Evolutionary conservation across 345 rosid species (phyloP).

Genomic region (Streptanthus diversifolius): DNA sequence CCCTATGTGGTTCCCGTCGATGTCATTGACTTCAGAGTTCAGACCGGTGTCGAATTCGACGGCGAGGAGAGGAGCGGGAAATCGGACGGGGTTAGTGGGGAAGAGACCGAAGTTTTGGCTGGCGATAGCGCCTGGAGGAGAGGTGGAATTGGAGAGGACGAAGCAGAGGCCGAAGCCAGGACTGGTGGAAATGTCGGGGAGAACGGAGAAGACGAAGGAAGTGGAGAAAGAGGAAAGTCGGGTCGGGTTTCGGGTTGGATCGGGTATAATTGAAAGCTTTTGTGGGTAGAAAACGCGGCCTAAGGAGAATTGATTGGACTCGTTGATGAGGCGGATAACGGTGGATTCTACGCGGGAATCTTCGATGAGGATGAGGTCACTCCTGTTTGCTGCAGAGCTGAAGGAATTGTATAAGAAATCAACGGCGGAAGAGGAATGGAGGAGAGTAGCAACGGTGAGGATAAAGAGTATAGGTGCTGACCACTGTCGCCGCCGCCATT

Average conservation of each 20-base stretch:
- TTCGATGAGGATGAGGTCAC: slow-evolving; percentile 49
- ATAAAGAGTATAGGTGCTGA: slow-evolving; percentile 6
- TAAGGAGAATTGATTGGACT: slow-evolving; percentile 47
- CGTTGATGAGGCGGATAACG: slow-evolving; percentile 61
- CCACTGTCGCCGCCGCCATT: background rate
- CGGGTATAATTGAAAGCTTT: slow-evolving; percentile 43
- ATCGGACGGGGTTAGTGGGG: slow-evolving; percentile 35
- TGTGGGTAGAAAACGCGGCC: slow-evolving; percentile 68
- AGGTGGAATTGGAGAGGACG: slow-evolving; percentile 70
- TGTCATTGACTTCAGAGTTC: slow-evolving; percentile 62
- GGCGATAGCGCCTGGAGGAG: slow-evolving; percentile 63
- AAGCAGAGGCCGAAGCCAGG: slow-evolving; percentile 88
- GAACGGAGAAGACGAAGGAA: slow-evolving; percentile 47
- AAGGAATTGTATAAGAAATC: slow-evolving; percentile 72
- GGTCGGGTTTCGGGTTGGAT: slow-evolving; percentile 40
- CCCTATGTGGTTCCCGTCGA: slow-evolving; percentile 67
- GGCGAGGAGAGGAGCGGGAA: slow-evolving; percentile 61
- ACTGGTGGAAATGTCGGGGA: slow-evolving; percentile 49
- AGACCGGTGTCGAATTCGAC: slow-evolving; percentile 76
- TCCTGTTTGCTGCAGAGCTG: slow-evolving; percentile 36
- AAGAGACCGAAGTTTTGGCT: slow-evolving; percentile 82
- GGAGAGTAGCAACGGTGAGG: slow-evolving; percentile 16
- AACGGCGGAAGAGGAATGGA: slow-evolving; percentile 32
- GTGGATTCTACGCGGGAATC: slow-evolving; percentile 58
- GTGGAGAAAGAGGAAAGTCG: slow-evolving; percentile 68